phyloP scores from a whole-genome alignment of 106 monocot species.

The Apostasia shenzhenica region DNA sequence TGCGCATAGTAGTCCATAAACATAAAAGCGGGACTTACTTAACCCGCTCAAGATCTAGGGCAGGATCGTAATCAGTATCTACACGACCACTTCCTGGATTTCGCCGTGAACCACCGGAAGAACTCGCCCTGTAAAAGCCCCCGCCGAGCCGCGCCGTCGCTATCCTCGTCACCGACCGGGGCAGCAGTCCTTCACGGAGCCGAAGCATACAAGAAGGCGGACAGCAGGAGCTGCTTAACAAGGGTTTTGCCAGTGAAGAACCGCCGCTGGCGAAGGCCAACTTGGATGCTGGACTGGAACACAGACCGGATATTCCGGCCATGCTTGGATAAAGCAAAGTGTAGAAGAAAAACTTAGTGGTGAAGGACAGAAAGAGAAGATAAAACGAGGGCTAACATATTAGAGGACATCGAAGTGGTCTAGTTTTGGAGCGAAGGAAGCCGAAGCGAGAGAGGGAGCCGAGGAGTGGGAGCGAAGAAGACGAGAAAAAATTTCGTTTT shows the following conservation, averaged over 20 bases:
- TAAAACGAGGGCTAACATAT: background rate
- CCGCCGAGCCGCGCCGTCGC: slow-evolving; percentile 25
- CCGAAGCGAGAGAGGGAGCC: background rate
- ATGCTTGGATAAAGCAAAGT: slow-evolving; percentile 10
- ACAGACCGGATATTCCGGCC: slow-evolving; percentile 32
- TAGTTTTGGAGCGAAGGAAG: background rate
- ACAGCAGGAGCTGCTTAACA: slow-evolving; percentile 3
- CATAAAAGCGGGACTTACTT: slow-evolving; percentile 14
- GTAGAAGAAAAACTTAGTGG: background rate
- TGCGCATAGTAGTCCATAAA: background rate
- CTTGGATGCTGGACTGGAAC: slow-evolving; percentile 7
- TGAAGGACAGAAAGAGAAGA: background rate
- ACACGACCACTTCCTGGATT: slow-evolving; percentile 6
- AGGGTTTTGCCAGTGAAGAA: slow-evolving; percentile 7
- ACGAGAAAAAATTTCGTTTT: background rate
- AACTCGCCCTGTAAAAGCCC: slow-evolving; percentile 2
- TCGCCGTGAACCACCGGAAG: slow-evolving; percentile 10
- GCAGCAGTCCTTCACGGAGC: background rate
- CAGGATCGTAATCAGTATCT: slow-evolving; percentile 39
- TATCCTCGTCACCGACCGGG: slow-evolving; percentile 1
- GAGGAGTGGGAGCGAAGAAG: background rate
- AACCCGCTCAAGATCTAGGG: slow-evolving; percentile 52
- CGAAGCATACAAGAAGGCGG: background rate
- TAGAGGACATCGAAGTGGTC: background rate
- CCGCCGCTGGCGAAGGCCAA: slow-evolving; percentile 2